Percentiles rank a stretch among this genome's conserved stretches.
These are phyloP conservation scores for Inosperma sp. DNA, from an alignment of 768 basidiomycete species.

Conservation along the genomic window DNA sequence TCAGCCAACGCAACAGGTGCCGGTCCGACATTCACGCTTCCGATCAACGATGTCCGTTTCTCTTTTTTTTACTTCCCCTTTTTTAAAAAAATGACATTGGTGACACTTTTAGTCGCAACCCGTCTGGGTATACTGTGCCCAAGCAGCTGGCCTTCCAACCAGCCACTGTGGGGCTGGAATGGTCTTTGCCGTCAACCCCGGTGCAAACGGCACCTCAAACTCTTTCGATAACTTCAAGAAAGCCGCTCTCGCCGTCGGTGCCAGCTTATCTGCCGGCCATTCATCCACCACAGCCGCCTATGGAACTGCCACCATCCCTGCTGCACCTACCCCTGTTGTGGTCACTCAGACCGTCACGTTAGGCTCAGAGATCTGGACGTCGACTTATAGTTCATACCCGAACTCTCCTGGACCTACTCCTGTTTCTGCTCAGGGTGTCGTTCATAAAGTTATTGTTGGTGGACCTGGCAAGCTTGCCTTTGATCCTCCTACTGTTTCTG, in stretches of 20 bases:
- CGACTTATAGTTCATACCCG: constrained; percentile 38
- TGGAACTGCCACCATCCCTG: constrained; percentile 23
- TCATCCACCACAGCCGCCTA: neutral
- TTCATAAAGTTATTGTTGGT: constrained; percentile 42
- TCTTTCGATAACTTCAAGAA: constrained; percentile 50
- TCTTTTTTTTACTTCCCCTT: neutral
- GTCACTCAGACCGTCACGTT: constrained; percentile 41
- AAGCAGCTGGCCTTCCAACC: constrained; percentile 20
- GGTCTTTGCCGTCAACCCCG: constrained; percentile 66
- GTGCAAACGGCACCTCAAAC: constrained; percentile 29
- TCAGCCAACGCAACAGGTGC: constrained; percentile 32
- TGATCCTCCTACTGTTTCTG: constrained; percentile 42
- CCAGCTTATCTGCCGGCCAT: constrained; percentile 17
- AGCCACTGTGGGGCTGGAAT: constrained; percentile 55
- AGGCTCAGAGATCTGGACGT: constrained; percentile 28
- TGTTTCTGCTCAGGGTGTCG: constrained; percentile 21
- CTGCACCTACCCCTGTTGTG: constrained; percentile 31
- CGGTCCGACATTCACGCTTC: constrained; percentile 50
- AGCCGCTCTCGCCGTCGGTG: constrained; percentile 14
- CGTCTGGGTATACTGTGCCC: constrained; percentile 57
- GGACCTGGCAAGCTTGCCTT: constrained; percentile 35
- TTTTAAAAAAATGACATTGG: neutral
- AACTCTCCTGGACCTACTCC: constrained; percentile 32
- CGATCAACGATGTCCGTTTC: constrained; percentile 45
- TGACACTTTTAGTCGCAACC: constrained; percentile 8